Percentiles rank a stretch among this genome's conserved stretches.
Evolutionary conservation across 2,329 filamentous ascomycete genomes (phyloP).

Genomic region (Talaromyces pinophilus): DNA sequence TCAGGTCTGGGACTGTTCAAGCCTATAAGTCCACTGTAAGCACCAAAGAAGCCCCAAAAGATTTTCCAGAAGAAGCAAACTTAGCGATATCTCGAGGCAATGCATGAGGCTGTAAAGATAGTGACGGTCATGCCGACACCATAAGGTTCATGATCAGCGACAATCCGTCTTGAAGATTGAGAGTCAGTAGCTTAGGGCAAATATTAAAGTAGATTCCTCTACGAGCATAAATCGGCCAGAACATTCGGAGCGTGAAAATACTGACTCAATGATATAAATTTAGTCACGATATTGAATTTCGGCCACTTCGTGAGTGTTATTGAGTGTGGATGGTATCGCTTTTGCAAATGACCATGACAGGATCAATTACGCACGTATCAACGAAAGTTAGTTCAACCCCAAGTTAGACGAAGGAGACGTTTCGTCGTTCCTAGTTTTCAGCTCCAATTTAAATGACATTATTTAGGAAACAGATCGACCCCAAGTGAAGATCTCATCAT

Average conservation of each 20-base stretch:
- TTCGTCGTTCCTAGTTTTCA: not conserved
- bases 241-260: not conserved
- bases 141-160: not conserved
- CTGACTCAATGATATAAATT: not conserved
- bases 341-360: not conserved
- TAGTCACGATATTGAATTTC: not conserved
- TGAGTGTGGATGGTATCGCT: not conserved
- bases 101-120: too few relatives aligned
- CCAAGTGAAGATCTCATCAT: not conserved
- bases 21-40: not conserved
- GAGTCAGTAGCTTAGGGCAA: not conserved
- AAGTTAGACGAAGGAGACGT: not conserved
- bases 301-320: not conserved
- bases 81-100: not conserved
- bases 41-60: too few relatives aligned
- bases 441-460: not conserved
- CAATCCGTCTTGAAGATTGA: not conserved
- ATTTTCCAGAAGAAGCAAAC: not conserved
- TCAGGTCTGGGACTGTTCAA: not conserved
- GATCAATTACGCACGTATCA: not conserved
- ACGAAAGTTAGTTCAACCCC: not conserved
- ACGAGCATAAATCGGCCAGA: not conserved
- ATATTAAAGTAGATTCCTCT: not conserved
- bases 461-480: not conserved
- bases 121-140: not conserved